Percentiles rank a stretch among this genome's conserved stretches.
Evolutionary conservation across 345 rosid species (phyloP).

Genomic region (Euphorbia tirucalli): DNA sequence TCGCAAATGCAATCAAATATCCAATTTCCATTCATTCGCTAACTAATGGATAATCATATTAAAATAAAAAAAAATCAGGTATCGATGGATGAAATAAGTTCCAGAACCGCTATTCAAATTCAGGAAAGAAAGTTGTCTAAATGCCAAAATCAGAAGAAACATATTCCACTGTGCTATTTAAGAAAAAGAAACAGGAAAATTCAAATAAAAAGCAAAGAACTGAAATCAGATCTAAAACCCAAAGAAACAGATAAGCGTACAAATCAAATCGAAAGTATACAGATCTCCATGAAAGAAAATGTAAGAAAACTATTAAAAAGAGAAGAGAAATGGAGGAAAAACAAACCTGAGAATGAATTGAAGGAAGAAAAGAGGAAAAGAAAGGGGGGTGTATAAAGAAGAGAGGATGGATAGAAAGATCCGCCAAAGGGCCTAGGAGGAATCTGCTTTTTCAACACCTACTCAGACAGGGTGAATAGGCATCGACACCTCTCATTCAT

Average conservation of each 20-base stretch:
- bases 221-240: conserved; percentile 10
- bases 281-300: neutral
- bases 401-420: neutral
- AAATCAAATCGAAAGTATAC: neutral
- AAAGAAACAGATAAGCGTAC: neutral
- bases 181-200: neutral
- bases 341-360: neutral
- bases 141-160: neutral
- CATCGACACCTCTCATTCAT: conserved; percentile 5
- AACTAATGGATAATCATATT: neutral
- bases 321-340: neutral
- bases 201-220: neutral
- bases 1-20: neutral
- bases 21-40: neutral
- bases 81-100: neutral
- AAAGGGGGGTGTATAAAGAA: neutral
- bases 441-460: conserved; percentile 14
- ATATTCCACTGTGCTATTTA: neutral
- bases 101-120: neutral
- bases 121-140: neutral
- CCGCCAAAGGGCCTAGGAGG: conserved; percentile 17
- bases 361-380: neutral
- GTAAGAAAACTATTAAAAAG: neutral
- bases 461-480: neutral
- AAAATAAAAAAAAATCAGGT: neutral